Base-by-base conservation (phyloP, 192 early-diverging fungal species). In the Coemansia sp. region DNA sequence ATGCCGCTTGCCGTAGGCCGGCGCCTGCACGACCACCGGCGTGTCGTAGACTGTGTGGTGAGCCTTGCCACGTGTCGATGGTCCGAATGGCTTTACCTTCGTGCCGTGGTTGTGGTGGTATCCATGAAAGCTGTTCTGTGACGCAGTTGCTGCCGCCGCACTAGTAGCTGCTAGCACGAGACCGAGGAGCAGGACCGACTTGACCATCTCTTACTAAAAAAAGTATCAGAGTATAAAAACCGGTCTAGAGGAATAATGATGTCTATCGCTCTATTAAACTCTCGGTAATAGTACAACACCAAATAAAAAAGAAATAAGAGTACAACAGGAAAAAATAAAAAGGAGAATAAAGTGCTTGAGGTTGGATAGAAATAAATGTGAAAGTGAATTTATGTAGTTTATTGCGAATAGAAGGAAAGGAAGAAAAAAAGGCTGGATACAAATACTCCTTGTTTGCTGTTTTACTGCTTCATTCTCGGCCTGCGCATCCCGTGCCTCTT, bases 31-130 rank as follows among this genome's bases (percentile, higher is more conserved):
- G 9, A 38, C 29, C 15, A 81, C 74, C 5, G 79, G 74, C 58
- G 27, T 65, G 0, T 64, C 2, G 24, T 81, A 73, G 49, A 81
- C 74, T 15, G 79, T 81, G 62, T 81, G 62, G 68, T 81, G 79
- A 57, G 63, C 71, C 3, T 29, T 44, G 4, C 74, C 66, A 39
- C 79, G 79, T 8, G 16, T 20, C 12, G 53, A 47, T 11, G 79
- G 79, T 4, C 79, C 79, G 49, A 81, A 81, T 24, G 79, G 74
- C 79, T 70, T 81, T 38, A 73, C 79, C 33, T 53, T 40, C 33
- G 50, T 81, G 57, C 74, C 73, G 24, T 71, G 65, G 71, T 76
- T 67, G 67, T 75, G 74, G 41, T 81, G 79, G 79, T 69, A 73
- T 22, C 79, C 79, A 43, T 81, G 79, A 62, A 81, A 70, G 71